These are phyloP conservation scores for Ormosia emarginata DNA, from an alignment of 306 rosid species.

Conservation along the genomic window DNA sequence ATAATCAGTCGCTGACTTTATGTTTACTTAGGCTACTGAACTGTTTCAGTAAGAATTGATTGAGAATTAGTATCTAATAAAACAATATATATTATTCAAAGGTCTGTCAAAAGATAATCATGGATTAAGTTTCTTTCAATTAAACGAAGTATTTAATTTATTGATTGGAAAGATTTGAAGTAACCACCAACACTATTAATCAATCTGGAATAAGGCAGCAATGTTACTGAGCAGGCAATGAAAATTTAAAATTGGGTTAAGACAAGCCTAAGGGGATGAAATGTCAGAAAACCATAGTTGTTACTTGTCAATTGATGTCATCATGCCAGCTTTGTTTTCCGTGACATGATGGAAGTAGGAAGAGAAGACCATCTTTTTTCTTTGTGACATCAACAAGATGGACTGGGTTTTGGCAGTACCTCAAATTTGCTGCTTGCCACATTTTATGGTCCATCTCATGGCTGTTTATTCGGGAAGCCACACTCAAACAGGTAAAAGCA, in stretches of 20 bases:
- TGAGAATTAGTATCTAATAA: background rate
- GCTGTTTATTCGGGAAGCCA: background rate
- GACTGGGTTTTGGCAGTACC: background rate
- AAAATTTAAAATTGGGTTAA: background rate
- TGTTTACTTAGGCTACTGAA: conserved; percentile 3
- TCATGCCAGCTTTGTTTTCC: background rate
- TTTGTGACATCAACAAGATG: background rate
- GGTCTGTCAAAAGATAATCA: conserved; percentile 13
- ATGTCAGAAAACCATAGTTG: background rate
- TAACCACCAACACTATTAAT: background rate
- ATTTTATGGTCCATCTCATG: background rate
- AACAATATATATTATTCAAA: background rate
- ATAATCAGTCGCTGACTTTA: conserved; percentile 19
- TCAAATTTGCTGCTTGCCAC: background rate
- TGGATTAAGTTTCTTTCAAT: background rate
- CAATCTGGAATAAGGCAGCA: background rate
- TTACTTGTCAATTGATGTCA: background rate
- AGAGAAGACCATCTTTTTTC: background rate
- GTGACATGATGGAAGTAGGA: background rate
- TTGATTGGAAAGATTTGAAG: background rate
- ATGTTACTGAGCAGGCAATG: background rate
- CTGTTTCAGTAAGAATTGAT: conserved; percentile 9
- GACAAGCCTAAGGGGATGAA: background rate
- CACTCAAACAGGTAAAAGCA: background rate
- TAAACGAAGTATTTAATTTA: background rate